Evolutionary conservation across 192 early-diverging fungal species (phyloP).

Genomic region (Podila epicladia): DNA sequence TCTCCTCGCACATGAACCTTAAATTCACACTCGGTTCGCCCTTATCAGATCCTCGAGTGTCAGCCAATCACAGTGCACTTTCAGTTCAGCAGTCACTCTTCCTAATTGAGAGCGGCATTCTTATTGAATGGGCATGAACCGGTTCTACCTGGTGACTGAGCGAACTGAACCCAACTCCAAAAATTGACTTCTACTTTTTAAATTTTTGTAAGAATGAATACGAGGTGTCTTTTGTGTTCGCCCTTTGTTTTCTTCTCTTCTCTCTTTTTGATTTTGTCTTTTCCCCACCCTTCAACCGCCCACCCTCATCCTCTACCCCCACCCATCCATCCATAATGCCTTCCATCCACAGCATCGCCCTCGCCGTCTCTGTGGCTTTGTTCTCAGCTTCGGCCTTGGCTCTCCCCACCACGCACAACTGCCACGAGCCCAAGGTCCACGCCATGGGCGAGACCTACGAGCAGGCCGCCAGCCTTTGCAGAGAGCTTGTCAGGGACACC

Average conservation of each 20-base stretch:
- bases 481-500: conserved; percentile 43
- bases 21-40: too few relatives aligned
- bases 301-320: neutral
- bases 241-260: neutral
- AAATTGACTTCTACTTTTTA: too few relatives aligned
- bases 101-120: too few relatives aligned
- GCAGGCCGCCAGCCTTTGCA: conserved; percentile 42
- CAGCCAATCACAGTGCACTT: too few relatives aligned
- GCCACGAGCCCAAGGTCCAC: neutral
- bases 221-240: too few relatives aligned
- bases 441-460: conserved; percentile 30
- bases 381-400: conserved; percentile 17
- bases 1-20: too few relatives aligned
- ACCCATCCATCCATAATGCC: conserved; percentile 15
- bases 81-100: too few relatives aligned
- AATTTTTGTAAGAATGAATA: too few relatives aligned
- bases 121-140: too few relatives aligned
- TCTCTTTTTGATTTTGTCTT: neutral
- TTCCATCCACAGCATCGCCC: conserved; percentile 11
- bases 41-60: too few relatives aligned
- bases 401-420: conserved; percentile 5
- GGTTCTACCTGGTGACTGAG: neutral
- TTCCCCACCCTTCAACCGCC: too few relatives aligned
- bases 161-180: too few relatives aligned
- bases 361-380: conserved; percentile 18